A percentile compares a stretch with the other conserved stretches of the same genome.
These are phyloP conservation scores for Sclerotinia spermophila DNA, from an alignment of 2,329 filamentous ascomycete species.

Conservation along the genomic window DNA sequence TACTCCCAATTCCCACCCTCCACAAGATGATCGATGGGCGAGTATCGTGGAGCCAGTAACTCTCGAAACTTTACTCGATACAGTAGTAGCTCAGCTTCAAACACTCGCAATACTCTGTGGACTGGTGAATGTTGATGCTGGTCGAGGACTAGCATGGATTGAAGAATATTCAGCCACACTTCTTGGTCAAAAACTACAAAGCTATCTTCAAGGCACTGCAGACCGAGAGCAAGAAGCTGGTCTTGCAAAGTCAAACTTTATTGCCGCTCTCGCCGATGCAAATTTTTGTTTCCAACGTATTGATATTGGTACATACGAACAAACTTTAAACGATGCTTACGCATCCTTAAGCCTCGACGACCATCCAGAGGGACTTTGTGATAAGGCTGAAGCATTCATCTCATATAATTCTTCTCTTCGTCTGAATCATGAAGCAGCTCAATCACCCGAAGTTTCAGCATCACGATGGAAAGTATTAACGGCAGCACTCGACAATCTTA, in stretches of 20 bases:
- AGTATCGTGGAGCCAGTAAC: conserved; percentile 65
- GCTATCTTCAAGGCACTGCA: conserved; percentile 44
- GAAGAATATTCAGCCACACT: conserved; percentile 53
- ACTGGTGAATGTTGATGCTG: conserved; percentile 39
- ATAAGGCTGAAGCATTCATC: conserved; percentile 54
- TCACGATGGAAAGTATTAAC: conserved; percentile 52
- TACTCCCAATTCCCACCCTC: conserved; percentile 11
- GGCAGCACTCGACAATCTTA: conserved; percentile 47
- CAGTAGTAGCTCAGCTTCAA: conserved; percentile 60
- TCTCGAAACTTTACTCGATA: conserved; percentile 62
- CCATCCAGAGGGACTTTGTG: conserved; percentile 46
- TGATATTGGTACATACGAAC: conserved; percentile 50
- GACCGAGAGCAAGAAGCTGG: conserved; percentile 48
- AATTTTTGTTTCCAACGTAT: conserved; percentile 51
- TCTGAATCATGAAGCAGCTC: conserved; percentile 36
- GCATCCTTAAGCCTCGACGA: conserved; percentile 15
- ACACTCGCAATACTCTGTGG: conserved; percentile 41
- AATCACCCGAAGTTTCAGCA: conserved; percentile 18
- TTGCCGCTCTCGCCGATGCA: conserved; percentile 52
- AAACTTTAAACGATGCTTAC: conserved; percentile 32
- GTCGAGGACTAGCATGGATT: conserved; percentile 50
- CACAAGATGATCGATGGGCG: conserved; percentile 40
- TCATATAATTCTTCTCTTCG: conserved; percentile 45
- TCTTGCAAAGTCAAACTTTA: conserved; percentile 53
- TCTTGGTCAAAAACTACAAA: conserved; percentile 50